Base-by-base conservation (phyloP, 306 rosid genomes). In the Quercus robur region DNA sequence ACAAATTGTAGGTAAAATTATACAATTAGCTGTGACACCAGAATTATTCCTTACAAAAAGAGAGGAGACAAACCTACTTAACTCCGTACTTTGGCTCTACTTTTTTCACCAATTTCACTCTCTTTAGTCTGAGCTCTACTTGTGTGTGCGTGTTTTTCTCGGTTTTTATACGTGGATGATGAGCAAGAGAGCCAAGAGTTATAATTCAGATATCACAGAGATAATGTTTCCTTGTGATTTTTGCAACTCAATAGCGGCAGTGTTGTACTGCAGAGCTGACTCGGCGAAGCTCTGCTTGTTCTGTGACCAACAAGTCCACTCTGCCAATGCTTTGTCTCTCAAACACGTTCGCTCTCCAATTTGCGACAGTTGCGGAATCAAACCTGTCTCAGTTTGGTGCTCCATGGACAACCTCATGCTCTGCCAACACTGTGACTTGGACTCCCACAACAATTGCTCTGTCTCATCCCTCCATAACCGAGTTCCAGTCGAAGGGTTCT, bases 271-370 rank as follows among this genome's bases (percentile, higher is more conserved):
- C 75, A 52, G 21, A 15, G 82, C 90, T 9, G 90, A 88, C 77
- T 80, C 84, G 0, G 87, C 90, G 0, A 88, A 75, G 44, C 90
- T 86, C 6, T 88, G 92, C 35, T 28, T 88, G 12, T 5, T 73
- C 0, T 88, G 90, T 5, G 90, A 86, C 77, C 90, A 85, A 14
- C 90, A 75, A 56, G 88, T 88, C 20, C 91, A 88, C 80, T 76
- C 88, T 4, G 89, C 89, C 30, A 88, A 88, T 78, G 78, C 88
- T 1, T 85, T 88, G 31, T 87, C 92, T 19, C 82, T 86, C 63
- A 88, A 80, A 78, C 92, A 88, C 87, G 77, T 85, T 17, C 86
- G 89, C 9, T 77, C 1, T 54, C 86, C 69, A 73, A 81, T 88
- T 61, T 88, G 85, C 49, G 76, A 79, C 56, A 72, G 58, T 76